Conservation (phyloP, 306 rosid genomes). For the Leucaena leucocephala region DNA sequence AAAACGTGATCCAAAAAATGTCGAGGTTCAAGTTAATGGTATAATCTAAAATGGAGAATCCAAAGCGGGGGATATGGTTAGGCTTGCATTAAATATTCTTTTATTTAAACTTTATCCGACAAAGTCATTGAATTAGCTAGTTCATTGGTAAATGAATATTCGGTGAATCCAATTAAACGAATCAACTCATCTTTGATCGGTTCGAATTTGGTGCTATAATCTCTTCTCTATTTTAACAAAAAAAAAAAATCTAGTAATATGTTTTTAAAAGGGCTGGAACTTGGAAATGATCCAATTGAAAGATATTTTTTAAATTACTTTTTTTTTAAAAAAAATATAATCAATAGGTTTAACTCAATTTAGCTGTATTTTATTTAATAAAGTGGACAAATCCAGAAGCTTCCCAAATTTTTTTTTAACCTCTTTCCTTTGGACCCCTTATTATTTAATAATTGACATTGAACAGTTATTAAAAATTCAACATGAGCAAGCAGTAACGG, state of each 20-base stretch:
- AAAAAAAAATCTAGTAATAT: too few relatives aligned
- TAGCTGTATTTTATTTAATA: neutral
- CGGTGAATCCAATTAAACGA: neutral
- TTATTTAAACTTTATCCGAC: neutral
- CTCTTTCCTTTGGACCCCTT: neutral
- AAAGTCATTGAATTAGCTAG: neutral
- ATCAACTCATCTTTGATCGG: neutral
- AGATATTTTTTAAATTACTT: neutral
- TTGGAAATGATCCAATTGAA: too few relatives aligned
- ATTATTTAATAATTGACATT: neutral
- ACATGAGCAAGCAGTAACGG: neutral
- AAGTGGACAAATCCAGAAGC: neutral
- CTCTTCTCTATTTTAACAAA: too few relatives aligned
- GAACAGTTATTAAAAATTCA: neutral
- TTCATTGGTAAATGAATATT: neutral
- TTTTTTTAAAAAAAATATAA: neutral
- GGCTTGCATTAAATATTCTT: neutral
- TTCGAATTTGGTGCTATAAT: neutral
- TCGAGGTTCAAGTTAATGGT: too few relatives aligned
- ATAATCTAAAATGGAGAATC: too few relatives aligned
- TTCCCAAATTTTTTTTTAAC: neutral
- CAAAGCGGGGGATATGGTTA: too few relatives aligned
- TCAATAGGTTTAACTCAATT: neutral
- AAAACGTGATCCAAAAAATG: too few relatives aligned
- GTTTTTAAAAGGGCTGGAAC: too few relatives aligned